Evolutionary conservation across 371 early-diverging fungal genomes (phyloP).

Genomic region (Chytridium lagenaria): DNA sequence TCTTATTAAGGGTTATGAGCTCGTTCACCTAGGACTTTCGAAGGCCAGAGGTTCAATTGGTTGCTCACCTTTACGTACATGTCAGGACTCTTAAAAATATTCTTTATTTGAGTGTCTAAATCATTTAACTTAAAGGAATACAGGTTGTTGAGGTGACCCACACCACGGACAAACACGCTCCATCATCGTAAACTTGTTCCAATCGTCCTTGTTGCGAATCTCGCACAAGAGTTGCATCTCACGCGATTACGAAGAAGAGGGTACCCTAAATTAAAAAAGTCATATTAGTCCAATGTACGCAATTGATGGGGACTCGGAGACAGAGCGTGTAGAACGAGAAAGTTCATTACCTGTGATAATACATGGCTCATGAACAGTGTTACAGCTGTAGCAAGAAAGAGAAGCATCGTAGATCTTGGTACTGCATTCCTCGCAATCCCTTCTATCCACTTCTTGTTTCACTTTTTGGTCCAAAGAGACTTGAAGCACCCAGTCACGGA

Average conservation of each 20-base stretch:
- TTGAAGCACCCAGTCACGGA: slow-evolving; percentile 65
- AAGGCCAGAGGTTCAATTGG: too few relatives aligned
- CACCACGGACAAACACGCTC: slow-evolving; percentile 60
- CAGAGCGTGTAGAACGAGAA: background rate
- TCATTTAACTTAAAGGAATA: slow-evolving; percentile 30
- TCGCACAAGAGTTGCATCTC: slow-evolving; percentile 51
- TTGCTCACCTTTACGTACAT: too few relatives aligned
- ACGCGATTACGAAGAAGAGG: slow-evolving; percentile 54
- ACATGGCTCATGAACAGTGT: slow-evolving; percentile 49
- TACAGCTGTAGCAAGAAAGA: slow-evolving; percentile 54
- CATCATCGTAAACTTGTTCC: slow-evolving; percentile 62
- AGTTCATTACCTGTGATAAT: slow-evolving; percentile 58
- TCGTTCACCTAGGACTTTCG: too few relatives aligned
- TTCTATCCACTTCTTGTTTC: slow-evolving; percentile 54
- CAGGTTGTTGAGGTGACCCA: slow-evolving; percentile 46
- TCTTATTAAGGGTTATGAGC: too few relatives aligned
- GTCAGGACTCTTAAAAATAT: too few relatives aligned
- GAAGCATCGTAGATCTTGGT: slow-evolving; percentile 56
- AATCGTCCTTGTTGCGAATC: slow-evolving; percentile 61
- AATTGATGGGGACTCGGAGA: background rate
- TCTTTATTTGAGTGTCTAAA: too few relatives aligned
- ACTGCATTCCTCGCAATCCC: slow-evolving; percentile 61
- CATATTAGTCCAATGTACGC: background rate
- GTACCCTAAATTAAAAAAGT: slow-evolving; percentile 50
- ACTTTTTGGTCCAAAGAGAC: slow-evolving; percentile 60